A percentile compares a stretch with the other conserved stretches of the same genome.
phyloP scores from a whole-genome alignment of 805 yeast genomes.

The Candida jianshihensis region DNA sequence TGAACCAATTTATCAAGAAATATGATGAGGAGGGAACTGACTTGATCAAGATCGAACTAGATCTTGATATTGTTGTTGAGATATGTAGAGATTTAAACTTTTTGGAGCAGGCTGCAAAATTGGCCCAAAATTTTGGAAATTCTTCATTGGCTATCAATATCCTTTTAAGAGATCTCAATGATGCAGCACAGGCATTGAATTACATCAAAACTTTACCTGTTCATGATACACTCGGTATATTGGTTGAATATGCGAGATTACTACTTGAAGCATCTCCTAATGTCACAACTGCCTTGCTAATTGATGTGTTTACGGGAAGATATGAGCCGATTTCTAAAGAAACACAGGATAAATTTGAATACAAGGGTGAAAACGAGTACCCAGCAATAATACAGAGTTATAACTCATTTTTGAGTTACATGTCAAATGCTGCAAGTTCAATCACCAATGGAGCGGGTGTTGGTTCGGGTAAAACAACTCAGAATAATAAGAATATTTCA shows the following conservation, averaged over 20 bases:
- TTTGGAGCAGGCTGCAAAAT: constrained; percentile 54
- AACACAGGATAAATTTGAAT: constrained; percentile 22
- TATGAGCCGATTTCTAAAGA: constrained; percentile 40
- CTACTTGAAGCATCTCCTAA: constrained; percentile 66
- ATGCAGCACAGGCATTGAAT: constrained; percentile 50
- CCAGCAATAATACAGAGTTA: constrained; percentile 39
- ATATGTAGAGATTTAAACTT: constrained; percentile 71
- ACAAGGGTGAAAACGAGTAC: constrained; percentile 8
- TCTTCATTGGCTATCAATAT: constrained; percentile 73
- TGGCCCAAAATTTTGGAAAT: constrained; percentile 67
- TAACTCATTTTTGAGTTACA: constrained; percentile 50
- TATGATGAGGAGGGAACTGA: constrained; percentile 28
- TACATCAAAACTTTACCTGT: constrained; percentile 64
- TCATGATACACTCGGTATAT: constrained; percentile 68
- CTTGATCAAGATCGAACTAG: constrained; percentile 41
- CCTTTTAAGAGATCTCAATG: constrained; percentile 56
- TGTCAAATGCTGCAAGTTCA: constrained; percentile 28
- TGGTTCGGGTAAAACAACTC: no score
- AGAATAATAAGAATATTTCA: no score
- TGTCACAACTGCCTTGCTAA: constrained; percentile 74
- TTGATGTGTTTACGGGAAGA: constrained; percentile 84
- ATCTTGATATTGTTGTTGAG: constrained; percentile 58
- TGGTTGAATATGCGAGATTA: constrained; percentile 58
- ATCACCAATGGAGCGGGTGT: constrained; percentile 15
- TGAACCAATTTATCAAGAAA: constrained; percentile 48